Conservation (phyloP, 371 early-diverging fungal species). For the Dinochytrium kinnereticum region DNA sequence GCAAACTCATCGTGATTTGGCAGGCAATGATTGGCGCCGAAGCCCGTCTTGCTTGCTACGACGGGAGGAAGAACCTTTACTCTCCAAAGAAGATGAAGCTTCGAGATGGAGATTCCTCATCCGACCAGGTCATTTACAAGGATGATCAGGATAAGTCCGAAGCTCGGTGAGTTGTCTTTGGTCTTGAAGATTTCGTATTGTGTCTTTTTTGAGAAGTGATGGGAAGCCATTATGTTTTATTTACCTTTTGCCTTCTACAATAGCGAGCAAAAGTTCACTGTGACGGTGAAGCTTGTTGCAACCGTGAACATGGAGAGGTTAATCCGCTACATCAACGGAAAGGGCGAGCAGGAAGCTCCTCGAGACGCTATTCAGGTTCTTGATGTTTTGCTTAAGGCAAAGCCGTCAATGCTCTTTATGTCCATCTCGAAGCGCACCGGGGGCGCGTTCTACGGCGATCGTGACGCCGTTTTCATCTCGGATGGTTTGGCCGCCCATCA, state of each 20-base stretch:
- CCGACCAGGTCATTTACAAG: not conserved
- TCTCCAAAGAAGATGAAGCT: slow-evolving; percentile 21
- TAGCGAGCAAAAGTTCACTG: slow-evolving; percentile 22
- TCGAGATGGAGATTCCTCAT: not conserved
- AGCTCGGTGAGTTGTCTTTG: not conserved
- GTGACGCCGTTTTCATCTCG: slow-evolving; percentile 30
- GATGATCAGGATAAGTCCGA: slow-evolving; percentile 13
- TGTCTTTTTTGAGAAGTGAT: too few relatives aligned
- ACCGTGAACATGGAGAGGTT: slow-evolving; percentile 43
- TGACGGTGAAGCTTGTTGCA: slow-evolving; percentile 27
- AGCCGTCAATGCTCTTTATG: slow-evolving; percentile 34
- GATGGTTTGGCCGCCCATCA: slow-evolving; percentile 35
- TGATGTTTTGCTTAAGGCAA: slow-evolving; percentile 37
- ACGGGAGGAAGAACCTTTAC: slow-evolving; percentile 41
- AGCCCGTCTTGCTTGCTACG: slow-evolving; percentile 33
- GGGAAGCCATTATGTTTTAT: too few relatives aligned
- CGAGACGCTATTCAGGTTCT: slow-evolving; percentile 43
- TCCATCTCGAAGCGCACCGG: slow-evolving; percentile 31
- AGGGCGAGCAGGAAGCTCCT: slow-evolving; percentile 34
- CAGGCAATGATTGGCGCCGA: slow-evolving; percentile 13
- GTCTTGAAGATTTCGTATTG: too few relatives aligned
- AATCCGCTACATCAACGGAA: slow-evolving; percentile 34
- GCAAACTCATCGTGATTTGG: slow-evolving; percentile 39
- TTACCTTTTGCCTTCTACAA: not conserved
- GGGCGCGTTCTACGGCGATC: slow-evolving; percentile 31